Evolutionary conservation across 306 rosid species (phyloP).

Genomic region (Vigna nakashimae): DNA sequence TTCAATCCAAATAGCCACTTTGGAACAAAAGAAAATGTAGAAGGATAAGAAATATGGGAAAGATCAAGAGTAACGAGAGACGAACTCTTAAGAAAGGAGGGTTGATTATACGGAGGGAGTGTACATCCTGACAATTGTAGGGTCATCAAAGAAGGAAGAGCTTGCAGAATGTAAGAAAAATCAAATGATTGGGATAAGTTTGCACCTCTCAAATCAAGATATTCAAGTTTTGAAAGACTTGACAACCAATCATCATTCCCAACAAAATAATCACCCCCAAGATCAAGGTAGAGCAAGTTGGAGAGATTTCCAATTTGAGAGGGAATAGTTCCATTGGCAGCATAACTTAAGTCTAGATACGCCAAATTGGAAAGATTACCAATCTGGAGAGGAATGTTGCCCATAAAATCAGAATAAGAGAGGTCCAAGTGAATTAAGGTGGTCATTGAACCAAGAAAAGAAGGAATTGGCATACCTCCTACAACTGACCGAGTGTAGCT

Average conservation of each 20-base stretch:
- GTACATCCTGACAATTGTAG: not conserved
- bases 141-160: slow-evolving; percentile 29
- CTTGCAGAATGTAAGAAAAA: not conserved
- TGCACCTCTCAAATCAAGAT: not conserved
- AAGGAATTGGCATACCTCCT: not conserved
- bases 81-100: not conserved
- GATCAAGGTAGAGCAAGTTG: not conserved
- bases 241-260: not conserved
- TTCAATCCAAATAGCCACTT: slow-evolving; percentile 6
- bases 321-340: not conserved
- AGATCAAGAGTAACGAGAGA: slow-evolving; percentile 3
- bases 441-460: not conserved
- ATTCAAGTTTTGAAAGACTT: slow-evolving; percentile 14
- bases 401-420: not conserved
- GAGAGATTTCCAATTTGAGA: slow-evolving; percentile 35
- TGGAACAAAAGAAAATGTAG: not conserved
- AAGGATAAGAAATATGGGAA: fast-evolving
- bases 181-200: slow-evolving; percentile 23
- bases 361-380: slow-evolving; percentile 25
- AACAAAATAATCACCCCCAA: not conserved
- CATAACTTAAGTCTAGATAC: not conserved
- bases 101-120: not conserved
- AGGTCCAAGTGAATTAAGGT: slow-evolving; percentile 26
- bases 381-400: slow-evolving; percentile 22
- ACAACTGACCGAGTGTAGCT: not conserved